Evolutionary conservation across 2,329 filamentous ascomycete genomes (phyloP).

Genomic region (Trichoderma koningiopsis): DNA sequence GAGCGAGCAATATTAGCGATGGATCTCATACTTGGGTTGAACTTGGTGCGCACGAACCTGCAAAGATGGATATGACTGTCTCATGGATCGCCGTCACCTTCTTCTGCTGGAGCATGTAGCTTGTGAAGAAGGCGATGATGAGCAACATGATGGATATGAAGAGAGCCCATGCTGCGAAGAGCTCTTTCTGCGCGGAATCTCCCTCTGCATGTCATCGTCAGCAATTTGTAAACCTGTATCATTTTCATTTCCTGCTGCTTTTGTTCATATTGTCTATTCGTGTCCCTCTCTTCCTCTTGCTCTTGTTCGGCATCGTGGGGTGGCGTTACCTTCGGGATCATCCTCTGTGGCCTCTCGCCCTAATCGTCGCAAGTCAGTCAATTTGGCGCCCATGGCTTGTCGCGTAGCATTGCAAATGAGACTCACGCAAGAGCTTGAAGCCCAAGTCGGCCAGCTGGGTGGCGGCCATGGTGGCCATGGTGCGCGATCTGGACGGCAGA

Average conservation of each 20-base stretch:
- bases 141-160: constrained; percentile 96
- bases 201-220: constrained; percentile 50
- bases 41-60: constrained; percentile 55
- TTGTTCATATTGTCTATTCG: neutral
- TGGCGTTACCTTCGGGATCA: constrained; percentile 40
- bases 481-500: neutral
- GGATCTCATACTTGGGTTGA: neutral
- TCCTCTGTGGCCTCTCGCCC: constrained; percentile 35
- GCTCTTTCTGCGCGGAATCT: constrained; percentile 88
- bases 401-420: neutral
- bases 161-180: constrained; percentile 93
- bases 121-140: constrained; percentile 92
- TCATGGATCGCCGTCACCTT: constrained; percentile 98
- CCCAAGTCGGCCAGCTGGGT: constrained; percentile 36
- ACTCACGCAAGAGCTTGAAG: constrained; percentile 40
- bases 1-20: neutral
- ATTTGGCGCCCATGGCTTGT: neutral
- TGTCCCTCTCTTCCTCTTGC: neutral
- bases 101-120: constrained; percentile 93
- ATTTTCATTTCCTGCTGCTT: neutral
- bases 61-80: constrained; percentile 97
- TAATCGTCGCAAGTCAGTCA: neutral
- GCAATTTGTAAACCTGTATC: neutral
- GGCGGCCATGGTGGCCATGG: constrained; percentile 30
- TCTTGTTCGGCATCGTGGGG: constrained; percentile 8